A percentile compares a stretch with the other conserved stretches of the same genome.
Evolutionary conservation across 768 basidiomycete species (phyloP).

Genomic region (Lepiota brunneoincarnata): DNA sequence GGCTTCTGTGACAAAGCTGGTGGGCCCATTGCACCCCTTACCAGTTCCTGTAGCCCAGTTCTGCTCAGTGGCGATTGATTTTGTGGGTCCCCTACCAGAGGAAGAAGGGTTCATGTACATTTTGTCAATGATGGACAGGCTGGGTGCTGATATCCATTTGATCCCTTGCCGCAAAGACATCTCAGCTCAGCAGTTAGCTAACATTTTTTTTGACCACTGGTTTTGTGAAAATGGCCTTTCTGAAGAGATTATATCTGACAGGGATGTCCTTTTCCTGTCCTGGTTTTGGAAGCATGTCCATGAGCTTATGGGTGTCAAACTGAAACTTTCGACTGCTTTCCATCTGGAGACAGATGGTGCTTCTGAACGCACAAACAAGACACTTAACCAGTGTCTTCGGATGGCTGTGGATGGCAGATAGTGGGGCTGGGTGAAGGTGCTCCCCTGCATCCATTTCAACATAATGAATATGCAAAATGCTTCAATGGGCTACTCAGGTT

Average conservation of each 20-base stretch:
- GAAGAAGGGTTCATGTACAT: not conserved
- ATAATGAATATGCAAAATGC: conserved; percentile 32
- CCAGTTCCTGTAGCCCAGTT: not conserved
- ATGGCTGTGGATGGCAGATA: conserved; percentile 29
- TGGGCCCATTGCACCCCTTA: too few species aligned
- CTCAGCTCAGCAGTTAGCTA: conserved; percentile 5
- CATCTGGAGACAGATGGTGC: conserved; percentile 38
- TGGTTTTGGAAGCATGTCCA: conserved; percentile 31
- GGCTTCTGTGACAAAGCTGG: not conserved
- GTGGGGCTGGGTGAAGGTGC: conserved; percentile 24
- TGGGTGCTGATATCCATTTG: conserved; percentile 12
- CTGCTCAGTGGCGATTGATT: conserved; percentile 7
- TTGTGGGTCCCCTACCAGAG: conserved; percentile 6
- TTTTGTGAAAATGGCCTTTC: conserved; percentile 32
- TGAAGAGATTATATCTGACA: conserved; percentile 26
- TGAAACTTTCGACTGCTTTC: conserved; percentile 32
- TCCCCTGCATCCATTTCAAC: conserved; percentile 27
- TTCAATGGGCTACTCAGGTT: conserved; percentile 29
- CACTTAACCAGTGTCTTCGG: conserved; percentile 25
- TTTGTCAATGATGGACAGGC: conserved; percentile 6
- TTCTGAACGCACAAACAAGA: conserved; percentile 33
- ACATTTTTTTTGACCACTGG: conserved; percentile 21
- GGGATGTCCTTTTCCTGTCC: conserved; percentile 22
- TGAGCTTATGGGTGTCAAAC: conserved; percentile 23
- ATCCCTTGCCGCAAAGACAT: conserved; percentile 3